Evolutionary conservation across 371 early-diverging fungal genomes (phyloP), one percentile per base, ranked within the genome.

Genomic region (Nematocida major): DNA sequence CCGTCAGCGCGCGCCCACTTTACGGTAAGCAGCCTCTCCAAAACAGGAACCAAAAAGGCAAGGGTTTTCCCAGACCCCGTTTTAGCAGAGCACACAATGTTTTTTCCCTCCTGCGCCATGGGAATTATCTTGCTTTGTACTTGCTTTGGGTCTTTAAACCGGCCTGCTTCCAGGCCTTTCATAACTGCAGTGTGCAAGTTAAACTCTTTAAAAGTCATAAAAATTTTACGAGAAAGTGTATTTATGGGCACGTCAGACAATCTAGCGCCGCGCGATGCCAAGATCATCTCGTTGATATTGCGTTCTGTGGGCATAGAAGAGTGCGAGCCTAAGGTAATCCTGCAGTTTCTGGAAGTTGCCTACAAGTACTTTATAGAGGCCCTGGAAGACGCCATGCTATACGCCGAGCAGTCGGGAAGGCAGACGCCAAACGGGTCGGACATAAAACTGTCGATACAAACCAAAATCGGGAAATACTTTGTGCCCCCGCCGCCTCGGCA

Each of bases 61-160:
- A 94, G 94, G 1, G 97, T 97, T 86, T 97, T 97, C 79, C 97
- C 97, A 92, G 95, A 92, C 84, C 97, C 97, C 77, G 91, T 91
- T 87, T 96, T 95, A 84, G 97, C 96, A 85, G 96, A 96, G 86
- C 93, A 94, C 45, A 97, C 87, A 48, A 96, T 92, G 85, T 95
- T 95, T 87, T 89, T 90, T 69, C 95, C 93, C 68, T 93, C 86
- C 76, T 94, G 91, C 32, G 96, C 93, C 80, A 93, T 93, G 50
- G 96, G 95, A 79, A 97, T 95, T 83, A 93, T 93, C 84, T 93
- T 93, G 83, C 94, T 93, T 85, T 97, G 96, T 39, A 97, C 97
- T 91, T 30, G 30, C 38, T 78, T 73, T 34, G 76, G 63, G 5
- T 9, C 34, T 26, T 22, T 45, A 65, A 59, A 73, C 36, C 39